Base-by-base conservation (phyloP, 352 stramenopile genomes). In the Globisporangium cederbergense region DNA sequence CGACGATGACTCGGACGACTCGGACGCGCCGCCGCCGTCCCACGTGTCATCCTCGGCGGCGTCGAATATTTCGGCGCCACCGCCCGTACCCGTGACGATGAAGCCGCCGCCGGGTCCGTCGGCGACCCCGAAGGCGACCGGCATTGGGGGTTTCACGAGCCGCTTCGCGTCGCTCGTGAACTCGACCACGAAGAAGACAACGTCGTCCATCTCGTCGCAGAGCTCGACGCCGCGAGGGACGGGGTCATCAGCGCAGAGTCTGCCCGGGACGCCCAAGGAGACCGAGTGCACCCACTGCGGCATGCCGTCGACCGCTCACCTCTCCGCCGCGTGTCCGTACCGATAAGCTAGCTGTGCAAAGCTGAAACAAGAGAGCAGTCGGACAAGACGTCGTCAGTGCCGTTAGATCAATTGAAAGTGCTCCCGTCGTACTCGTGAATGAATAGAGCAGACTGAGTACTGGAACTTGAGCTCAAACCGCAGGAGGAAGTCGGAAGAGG, bases 91-190 rank as follows among this genome's bases (percentile, higher is more conserved):
- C 20, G 65, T 68, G 49, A 53, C 51, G 28, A 61, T 57, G 20
- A 65, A 62, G 43, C 58, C 64, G 1, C 64, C 58, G 53, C 76
- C 79, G 2, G 69, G 73, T 8, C 68, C 77, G 6, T 72, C 61
- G 36, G 65, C 71, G 10, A 60, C 52, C 7, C 34, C 51, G 16
- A 40, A 34, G 30, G 34, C 51, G 9, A 32, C 63, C 25, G 62
- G 34, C 1, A 61, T 73, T 30, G 61, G 66, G 4, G 70, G 71
- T 18, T 90, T 90, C 18, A 74, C 72, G 11, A 72, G 79, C n/a
- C 79, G 81, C 16, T 88, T 91, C 59, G 79, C 79, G 2, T 88
- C 83, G 46, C 63, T 90, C 40, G 76, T 78, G 36, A 66, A 70
- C 3, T 76, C 74, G 54, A 75, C 88, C 61, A 78, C 85, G 34